A percentile compares a stretch with the other conserved stretches of the same genome.
Evolutionary conservation across 768 basidiomycete genomes (phyloP).

Genomic region (Coprinopsis strossmayeri): DNA sequence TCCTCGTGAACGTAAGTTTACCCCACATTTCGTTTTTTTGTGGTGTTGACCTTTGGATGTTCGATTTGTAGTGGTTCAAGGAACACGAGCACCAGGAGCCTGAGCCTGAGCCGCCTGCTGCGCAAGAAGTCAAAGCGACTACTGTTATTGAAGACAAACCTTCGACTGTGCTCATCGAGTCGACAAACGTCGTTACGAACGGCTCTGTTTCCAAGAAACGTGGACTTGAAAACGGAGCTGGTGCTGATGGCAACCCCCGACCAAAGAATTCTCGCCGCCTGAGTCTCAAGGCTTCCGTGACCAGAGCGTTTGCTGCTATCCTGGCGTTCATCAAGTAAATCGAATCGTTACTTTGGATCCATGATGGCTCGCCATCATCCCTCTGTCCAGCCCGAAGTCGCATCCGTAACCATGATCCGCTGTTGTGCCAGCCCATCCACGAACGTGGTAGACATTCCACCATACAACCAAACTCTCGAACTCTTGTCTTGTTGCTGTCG

Average conservation of each 20-base stretch:
- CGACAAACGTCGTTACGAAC: conserved; percentile 7
- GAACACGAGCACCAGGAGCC: conserved; percentile 21
- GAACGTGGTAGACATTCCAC: too few species aligned
- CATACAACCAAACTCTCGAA: too few species aligned
- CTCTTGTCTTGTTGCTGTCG: too few species aligned
- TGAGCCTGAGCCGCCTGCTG: too few species aligned
- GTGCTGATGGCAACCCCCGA: neutral
- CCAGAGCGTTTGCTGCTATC: conserved; percentile 9
- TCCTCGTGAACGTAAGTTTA: conserved; percentile 42
- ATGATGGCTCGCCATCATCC: too few species aligned
- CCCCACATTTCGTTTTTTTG: neutral
- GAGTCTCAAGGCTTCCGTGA: conserved; percentile 8
- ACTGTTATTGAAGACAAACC: conserved; percentile 2
- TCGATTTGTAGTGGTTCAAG: conserved; percentile 30
- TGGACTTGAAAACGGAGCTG: neutral
- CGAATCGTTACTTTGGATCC: neutral
- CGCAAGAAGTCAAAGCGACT: neutral
- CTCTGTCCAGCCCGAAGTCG: too few species aligned
- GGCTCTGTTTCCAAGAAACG: conserved; percentile 7
- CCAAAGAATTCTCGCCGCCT: neutral
- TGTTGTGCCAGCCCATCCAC: too few species aligned
- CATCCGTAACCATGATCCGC: too few species aligned
- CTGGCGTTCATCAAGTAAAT: conserved; percentile 12
- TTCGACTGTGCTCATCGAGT: conserved; percentile 1
- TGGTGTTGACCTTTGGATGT: neutral